Percentiles rank a stretch among this genome's conserved stretches.
Conservation (phyloP, 306 rosid genomes). For the Cajanus cajan region DNA sequence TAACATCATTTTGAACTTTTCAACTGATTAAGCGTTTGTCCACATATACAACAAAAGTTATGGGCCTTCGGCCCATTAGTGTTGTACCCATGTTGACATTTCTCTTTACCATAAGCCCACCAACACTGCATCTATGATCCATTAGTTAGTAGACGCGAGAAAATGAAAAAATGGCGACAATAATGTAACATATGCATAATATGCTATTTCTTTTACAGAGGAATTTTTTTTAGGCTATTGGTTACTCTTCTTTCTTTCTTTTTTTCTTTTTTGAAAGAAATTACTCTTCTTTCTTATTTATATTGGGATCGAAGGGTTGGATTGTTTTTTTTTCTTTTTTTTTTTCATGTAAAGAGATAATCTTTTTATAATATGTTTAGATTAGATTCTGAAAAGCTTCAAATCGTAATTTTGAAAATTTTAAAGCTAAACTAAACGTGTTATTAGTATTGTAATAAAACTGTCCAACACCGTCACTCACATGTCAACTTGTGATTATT, state of each 20-base stretch:
- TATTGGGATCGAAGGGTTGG: background rate
- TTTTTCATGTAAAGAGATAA: background rate
- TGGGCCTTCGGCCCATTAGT: slow-evolving; percentile 5
- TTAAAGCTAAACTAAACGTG: background rate
- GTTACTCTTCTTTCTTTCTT: too few species aligned
- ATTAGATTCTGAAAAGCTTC: background rate
- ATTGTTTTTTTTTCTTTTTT: too few species aligned
- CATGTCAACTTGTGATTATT: too few species aligned
- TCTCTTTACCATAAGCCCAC: background rate
- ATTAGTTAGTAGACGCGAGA: background rate
- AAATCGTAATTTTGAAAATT: background rate
- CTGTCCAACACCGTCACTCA: background rate
- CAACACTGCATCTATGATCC: too few species aligned
- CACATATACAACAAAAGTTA: background rate
- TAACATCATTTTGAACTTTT: background rate
- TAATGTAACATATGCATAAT: background rate
- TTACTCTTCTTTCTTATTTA: background rate
- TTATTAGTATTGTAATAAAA: background rate
- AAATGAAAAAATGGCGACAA: background rate
- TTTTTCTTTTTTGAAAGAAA: too few species aligned
- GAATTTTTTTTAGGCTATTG: background rate
- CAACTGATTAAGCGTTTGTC: background rate
- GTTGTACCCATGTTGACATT: background rate
- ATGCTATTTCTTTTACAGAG: background rate
- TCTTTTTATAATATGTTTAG: background rate